Evolutionary conservation across 345 rosid species (phyloP), one percentile per base, ranked within the genome.

Genomic region (Firmiana major): DNA sequence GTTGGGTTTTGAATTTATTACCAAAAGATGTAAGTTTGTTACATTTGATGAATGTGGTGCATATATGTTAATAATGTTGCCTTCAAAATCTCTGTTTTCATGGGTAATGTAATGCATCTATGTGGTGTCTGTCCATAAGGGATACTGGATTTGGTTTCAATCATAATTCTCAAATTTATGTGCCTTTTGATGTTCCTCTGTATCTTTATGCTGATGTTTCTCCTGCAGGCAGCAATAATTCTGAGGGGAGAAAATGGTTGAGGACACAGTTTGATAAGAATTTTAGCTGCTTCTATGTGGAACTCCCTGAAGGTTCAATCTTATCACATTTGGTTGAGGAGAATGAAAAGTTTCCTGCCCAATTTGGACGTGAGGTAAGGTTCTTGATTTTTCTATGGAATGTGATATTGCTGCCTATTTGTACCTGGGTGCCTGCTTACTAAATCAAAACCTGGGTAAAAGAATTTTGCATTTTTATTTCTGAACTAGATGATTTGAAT

Each of bases 311-410:
- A 73, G 94, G 94, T 63, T 83, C 89, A 11, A 69, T 90, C 63
- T 73, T 93, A 51, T 87, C 83, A 11, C 97, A 89, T 84, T 71
- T 79, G 43, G 77, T 92, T 75, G 91, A 90, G 65, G 99, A 92
- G 81, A 90, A 89, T 49, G 94, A 90, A 81, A 89, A 66, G 68
- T 95, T 92, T 78, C 99, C 96, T 19, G 89, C 90, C 58, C 98
- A 93, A 79, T 95, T 93, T 80, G 99, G 98, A 82, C 96, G 96
- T 1, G 98, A 92, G 94, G 99, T 91, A 86, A 75, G 76, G 60
- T 68, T 16, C 28, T 49, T 59, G 3, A 24, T 40, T 21, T 22
- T 46, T 22, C 34, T 58, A 19, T 26, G 17, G 5, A 45, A 69
- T 38, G 4, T 55, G 34, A 31, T 13, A 22, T 7, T 65, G 63